A percentile compares a stretch with the other conserved stretches of the same genome.
phyloP scores from a whole-genome alignment of 495 filamentous ascomycete species.

The Bacidia rubella region DNA sequence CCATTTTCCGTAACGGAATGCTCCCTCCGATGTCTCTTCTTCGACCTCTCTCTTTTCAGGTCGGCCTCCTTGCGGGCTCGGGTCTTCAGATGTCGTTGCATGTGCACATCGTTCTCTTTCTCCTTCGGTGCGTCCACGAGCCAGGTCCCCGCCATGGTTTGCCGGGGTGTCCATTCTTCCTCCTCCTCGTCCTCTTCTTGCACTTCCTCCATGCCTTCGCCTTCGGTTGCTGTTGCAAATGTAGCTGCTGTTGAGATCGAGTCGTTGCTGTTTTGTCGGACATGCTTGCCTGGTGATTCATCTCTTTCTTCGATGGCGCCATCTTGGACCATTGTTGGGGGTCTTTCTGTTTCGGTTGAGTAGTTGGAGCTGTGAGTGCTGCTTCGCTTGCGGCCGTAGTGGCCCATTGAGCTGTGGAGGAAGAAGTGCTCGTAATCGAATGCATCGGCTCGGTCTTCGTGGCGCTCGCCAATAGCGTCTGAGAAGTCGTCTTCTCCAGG shows the following conservation, averaged over 20 bases:
- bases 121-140: slow-evolving; percentile 17
- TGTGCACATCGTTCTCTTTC: slow-evolving; percentile 1
- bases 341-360: slow-evolving; percentile 60
- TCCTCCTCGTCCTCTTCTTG: slow-evolving; percentile 25
- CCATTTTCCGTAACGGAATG: slow-evolving; percentile 21
- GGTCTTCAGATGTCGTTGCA: not conserved
- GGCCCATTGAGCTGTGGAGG: slow-evolving; percentile 80
- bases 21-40: slow-evolving; percentile 14
- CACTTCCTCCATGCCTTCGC: slow-evolving; percentile 25
- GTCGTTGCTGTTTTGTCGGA: slow-evolving; percentile 46
- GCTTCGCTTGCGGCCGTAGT: slow-evolving; percentile 33
- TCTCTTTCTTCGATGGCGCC: slow-evolving; percentile 1
- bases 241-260: slow-evolving; percentile 67
- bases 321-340: not conserved
- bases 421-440: slow-evolving; percentile 98
- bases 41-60: slow-evolving; percentile 6
- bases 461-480: slow-evolving; percentile 41
- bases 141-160: slow-evolving; percentile 23
- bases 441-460: slow-evolving; percentile 92
- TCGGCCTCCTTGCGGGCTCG: slow-evolving; percentile 6
- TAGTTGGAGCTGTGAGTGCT: slow-evolving; percentile 48
- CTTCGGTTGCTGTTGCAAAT: slow-evolving; percentile 75
- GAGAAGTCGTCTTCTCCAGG: slow-evolving; percentile 41
- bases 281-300: slow-evolving; percentile 22
- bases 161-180: slow-evolving; percentile 19